Conservation (phyloP, 179 eudicot species). For the Camellia oleifera region DNA sequence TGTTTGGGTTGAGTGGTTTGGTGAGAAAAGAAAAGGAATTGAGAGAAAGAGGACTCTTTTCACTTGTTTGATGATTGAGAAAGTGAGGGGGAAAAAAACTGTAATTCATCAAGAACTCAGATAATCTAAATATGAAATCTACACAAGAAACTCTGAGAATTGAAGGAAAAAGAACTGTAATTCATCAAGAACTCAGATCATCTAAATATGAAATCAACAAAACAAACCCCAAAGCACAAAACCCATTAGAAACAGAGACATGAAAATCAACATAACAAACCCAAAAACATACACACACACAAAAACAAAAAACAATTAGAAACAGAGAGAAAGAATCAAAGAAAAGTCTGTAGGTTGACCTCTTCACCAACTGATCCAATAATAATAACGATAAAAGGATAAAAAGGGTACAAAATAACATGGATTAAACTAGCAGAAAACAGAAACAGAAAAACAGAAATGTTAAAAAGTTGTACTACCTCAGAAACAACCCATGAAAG, state of each 20-base stretch:
- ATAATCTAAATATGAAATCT: too few species aligned
- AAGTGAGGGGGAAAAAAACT: too few species aligned
- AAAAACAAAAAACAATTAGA: neutral
- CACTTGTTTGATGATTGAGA: too few species aligned
- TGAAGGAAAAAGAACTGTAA: neutral
- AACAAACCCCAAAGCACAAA: neutral
- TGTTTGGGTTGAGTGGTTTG: too few species aligned
- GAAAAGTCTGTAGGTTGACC: constrained; percentile 12
- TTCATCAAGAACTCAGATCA: constrained; percentile 7
- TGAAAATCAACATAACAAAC: neutral
- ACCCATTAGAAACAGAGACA: neutral
- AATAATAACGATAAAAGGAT: neutral
- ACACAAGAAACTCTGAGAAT: too few species aligned
- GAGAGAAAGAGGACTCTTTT: too few species aligned
- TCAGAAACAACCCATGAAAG: constrained; percentile 18
- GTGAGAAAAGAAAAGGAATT: too few species aligned
- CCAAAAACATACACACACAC: neutral
- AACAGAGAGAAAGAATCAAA: neutral
- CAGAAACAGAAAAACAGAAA: constrained; percentile 5
- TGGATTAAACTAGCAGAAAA: neutral
- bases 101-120: neutral
- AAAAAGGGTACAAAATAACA: constrained; percentile 15
- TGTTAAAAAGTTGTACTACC: constrained; percentile 19
- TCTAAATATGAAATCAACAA: neutral
- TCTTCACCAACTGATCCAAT: neutral